Percentiles rank a stretch among this genome's conserved stretches.
These are phyloP conservation scores for Wallacemonas sp. DNA, from an alignment of 208 protist genomes.

Conservation along the genomic window DNA sequence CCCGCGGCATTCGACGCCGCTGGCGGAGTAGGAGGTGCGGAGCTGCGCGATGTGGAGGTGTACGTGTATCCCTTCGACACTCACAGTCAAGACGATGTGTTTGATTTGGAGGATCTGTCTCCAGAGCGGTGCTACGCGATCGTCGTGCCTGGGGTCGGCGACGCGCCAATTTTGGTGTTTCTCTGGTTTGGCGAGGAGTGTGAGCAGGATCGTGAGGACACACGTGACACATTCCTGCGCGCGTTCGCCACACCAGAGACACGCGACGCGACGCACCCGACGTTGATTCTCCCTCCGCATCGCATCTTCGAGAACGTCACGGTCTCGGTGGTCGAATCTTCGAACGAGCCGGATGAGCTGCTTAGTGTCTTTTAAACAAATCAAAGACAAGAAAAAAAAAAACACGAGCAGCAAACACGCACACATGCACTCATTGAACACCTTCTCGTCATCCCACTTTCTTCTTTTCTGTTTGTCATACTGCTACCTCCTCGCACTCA, in stretches of 20 bases:
- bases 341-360: constrained; percentile 75
- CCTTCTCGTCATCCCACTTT: neutral
- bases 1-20: too few species aligned
- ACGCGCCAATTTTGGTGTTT: constrained; percentile 29
- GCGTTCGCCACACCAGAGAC: neutral
- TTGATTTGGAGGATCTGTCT: constrained; percentile 59
- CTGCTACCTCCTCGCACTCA: constrained; percentile 3
- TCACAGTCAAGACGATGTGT: constrained; percentile 21
- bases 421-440: too few species aligned
- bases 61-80: constrained; percentile 13
- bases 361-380: constrained; percentile 44
- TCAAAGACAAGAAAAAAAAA: too few species aligned
- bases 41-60: constrained; percentile 18
- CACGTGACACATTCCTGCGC: constrained; percentile 1
- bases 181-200: constrained; percentile 51
- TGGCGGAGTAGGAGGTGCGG: too few species aligned
- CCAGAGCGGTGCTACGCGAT: constrained; percentile 52
- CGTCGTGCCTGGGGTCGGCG: constrained; percentile 30
- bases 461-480: constrained; percentile 1
- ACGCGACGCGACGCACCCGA: neutral
- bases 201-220: constrained; percentile 25
- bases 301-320: constrained; percentile 27
- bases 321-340: constrained; percentile 52
- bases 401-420: too few species aligned
- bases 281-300: neutral